Evolutionary conservation across 2,329 filamentous ascomycete genomes (phyloP), one percentile per base, ranked within the genome.

Genomic region (Monascus ruber): DNA sequence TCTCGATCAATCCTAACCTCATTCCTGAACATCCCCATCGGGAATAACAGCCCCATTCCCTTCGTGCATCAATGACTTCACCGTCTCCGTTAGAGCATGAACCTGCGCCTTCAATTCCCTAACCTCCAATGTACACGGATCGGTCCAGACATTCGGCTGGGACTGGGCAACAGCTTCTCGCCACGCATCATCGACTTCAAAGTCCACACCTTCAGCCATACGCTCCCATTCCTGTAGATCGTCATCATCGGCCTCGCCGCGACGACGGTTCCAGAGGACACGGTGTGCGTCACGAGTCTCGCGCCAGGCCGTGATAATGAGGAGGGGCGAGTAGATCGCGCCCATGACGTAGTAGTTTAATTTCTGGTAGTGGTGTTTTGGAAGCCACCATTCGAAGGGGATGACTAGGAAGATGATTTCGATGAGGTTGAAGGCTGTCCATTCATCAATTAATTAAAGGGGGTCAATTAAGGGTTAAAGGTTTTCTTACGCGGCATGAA

Each of bases 361-460:
- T 28, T 74, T 73, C 49, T 88, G 82, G 58, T 96, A 98, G 2
- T 62, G 62, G 5, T 69, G 53, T 45, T 77, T 76, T n/a, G 76
- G 67, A 70, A 98, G 73, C 91, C 89, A 98, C 91, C 91, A 98
- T 68, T 96, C 91, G 38, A 94, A 81, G 0, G 85, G 85, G 0
- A 93, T 55, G 31, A 83, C 75, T 3, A 95, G 74, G 44, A 76
- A 69, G 44, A 94, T 71, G 11, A 96, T 79, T 60, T 98, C 91
- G 43, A 98, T 75, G 2, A 98, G 72, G 59, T 98, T 98, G 64
- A 98, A 84, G 0, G 91, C 64, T 69, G 40, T 17, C 31, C 2
- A 31, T 31, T n/a, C 37, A 35, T 31, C 42, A 36, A 25, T 9
- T 27, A 5, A 29, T 34, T 9, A 25, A 9, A 10, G 33, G n/a